Evolutionary conservation across 2,329 filamentous ascomycete genomes (phyloP).

Genomic region (Apiospora phragmitis): DNA sequence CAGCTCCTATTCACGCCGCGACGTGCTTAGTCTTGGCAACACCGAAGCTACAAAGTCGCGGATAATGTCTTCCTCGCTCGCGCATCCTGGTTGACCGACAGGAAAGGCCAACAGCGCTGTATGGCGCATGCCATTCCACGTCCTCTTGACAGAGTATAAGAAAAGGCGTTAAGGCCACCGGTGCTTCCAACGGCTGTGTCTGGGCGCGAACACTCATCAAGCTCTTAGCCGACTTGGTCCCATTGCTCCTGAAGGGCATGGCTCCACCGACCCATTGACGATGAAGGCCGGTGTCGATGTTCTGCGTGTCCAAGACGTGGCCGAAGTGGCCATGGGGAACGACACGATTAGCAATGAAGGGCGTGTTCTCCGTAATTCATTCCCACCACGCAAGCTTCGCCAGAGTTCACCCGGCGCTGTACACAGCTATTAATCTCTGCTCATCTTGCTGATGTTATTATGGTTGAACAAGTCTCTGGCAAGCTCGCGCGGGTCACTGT

Average conservation of each 20-base stretch:
- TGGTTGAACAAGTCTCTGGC: too few species aligned
- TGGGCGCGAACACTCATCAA: background rate
- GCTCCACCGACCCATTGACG: too few species aligned
- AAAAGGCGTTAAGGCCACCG: background rate
- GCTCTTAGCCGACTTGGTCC: too few species aligned
- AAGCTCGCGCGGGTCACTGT: too few species aligned
- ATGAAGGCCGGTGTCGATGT: slow-evolving; percentile 13
- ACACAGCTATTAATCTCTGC: slow-evolving; percentile 19
- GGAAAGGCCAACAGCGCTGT: too few species aligned
- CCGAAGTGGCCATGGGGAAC: slow-evolving; percentile 15
- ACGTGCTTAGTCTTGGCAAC: too few species aligned
- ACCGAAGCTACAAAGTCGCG: too few species aligned
- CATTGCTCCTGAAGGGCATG: too few species aligned
- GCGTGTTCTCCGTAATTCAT: slow-evolving; percentile 25
- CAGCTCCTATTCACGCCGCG: too few species aligned
- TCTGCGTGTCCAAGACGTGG: slow-evolving; percentile 19
- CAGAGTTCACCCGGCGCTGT: slow-evolving; percentile 32
- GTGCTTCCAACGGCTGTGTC: background rate
- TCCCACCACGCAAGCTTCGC: slow-evolving; percentile 33
- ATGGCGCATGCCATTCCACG: background rate
- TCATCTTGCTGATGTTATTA: slow-evolving; percentile 9
- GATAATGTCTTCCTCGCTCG: too few species aligned
- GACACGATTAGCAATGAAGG: slow-evolving; percentile 27
- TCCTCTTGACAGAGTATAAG: background rate
- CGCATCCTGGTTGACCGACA: too few species aligned